A percentile compares a stretch with the other conserved stretches of the same genome.
Conservation (phyloP, 225 moss, liverwort and hornwort species). For the Thuidium tamariscinum region DNA sequence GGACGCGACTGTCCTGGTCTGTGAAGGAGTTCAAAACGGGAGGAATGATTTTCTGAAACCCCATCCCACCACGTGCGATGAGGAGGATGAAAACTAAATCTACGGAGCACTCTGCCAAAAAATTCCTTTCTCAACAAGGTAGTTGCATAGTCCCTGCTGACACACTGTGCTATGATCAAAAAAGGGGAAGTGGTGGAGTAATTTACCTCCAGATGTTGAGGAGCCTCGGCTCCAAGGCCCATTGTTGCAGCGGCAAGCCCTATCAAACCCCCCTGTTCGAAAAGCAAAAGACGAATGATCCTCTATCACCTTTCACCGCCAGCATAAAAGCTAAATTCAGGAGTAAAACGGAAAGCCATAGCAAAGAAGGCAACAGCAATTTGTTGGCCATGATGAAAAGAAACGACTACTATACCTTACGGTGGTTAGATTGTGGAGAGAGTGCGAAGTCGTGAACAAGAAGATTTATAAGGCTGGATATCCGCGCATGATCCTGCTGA, state of each 20-base stretch:
- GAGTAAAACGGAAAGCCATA: not conserved
- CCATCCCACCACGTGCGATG: conserved; percentile 4
- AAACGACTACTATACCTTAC: conserved; percentile 44
- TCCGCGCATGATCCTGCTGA: conserved; percentile 78
- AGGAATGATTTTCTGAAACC: conserved; percentile 78
- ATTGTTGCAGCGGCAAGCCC: conserved; percentile 95
- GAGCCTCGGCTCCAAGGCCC: conserved; percentile 80
- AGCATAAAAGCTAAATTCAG: not conserved
- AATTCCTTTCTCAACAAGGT: not conserved
- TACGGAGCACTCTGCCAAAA: not conserved
- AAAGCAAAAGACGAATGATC: not conserved
- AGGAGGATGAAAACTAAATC: conserved; percentile 2
- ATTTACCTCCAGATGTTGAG: conserved; percentile 81
- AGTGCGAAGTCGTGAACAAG: conserved; percentile 74
- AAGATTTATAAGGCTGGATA: conserved; percentile 56
- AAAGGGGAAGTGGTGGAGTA: not conserved
- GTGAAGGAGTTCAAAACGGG: conserved; percentile 90
- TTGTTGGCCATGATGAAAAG: not conserved
- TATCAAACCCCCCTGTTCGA: conserved; percentile 80
- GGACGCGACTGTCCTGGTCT: conserved; percentile 89
- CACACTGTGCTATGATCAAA: not conserved
- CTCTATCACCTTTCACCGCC: not conserved
- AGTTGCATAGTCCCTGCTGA: not conserved
- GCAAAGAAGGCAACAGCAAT: not conserved
- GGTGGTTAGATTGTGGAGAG: conserved; percentile 86